Conservation (phyloP, 2,329 filamentous ascomycete genomes). For the Phyllosticta citrichinensis region DNA sequence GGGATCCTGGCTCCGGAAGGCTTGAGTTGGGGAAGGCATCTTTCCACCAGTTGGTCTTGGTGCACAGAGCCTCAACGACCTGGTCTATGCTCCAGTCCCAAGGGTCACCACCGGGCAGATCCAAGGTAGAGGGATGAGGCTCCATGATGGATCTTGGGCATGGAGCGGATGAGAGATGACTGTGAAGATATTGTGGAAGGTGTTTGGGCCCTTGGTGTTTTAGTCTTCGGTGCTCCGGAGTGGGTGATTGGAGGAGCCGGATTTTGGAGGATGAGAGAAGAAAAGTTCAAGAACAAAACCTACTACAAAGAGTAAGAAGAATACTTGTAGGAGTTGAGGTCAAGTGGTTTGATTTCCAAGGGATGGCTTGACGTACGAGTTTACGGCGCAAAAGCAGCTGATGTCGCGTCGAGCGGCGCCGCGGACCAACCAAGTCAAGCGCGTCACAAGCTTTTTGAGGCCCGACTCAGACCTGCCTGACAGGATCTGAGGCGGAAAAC, state of each 20-base stretch:
- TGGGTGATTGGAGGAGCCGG: not conserved
- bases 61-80: slow-evolving; percentile 57
- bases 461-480: not conserved
- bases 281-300: not conserved
- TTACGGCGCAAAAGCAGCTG: not conserved
- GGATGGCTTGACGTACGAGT: not conserved
- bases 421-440: not conserved
- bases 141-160: not conserved
- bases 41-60: slow-evolving; percentile 37
- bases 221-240: not conserved
- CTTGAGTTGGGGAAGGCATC: slow-evolving; percentile 31
- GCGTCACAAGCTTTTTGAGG: not conserved
- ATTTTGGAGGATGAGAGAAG: not conserved
- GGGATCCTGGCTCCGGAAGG: slow-evolving; percentile 41
- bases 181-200: not conserved
- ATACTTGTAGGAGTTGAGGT: not conserved
- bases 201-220: not conserved
- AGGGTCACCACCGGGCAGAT: slow-evolving; percentile 46
- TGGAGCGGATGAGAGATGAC: not conserved
- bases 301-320: not conserved
- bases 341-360: not conserved
- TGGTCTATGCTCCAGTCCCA: slow-evolving; percentile 61
- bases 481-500: not conserved
- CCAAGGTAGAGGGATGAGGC: not conserved
- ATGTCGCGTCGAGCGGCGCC: not conserved